phyloP scores from a whole-genome alignment of 495 filamentous ascomycete genomes.

The Schizothecium vesticola region DNA sequence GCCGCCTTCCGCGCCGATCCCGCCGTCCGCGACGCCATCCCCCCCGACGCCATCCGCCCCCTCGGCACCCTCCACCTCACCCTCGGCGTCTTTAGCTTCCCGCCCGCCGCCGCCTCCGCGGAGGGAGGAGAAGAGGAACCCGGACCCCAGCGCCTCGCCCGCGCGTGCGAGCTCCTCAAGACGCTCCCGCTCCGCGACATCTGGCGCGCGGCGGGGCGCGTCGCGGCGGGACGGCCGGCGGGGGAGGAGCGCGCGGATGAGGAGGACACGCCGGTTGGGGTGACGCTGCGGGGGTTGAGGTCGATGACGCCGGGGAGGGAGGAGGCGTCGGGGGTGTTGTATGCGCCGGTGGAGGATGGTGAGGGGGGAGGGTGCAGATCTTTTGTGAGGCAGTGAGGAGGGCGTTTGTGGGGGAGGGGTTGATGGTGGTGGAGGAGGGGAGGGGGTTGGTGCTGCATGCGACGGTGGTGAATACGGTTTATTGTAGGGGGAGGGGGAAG shows the following conservation, averaged over 20 bases:
- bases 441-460: constrained; percentile 75
- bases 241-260: neutral
- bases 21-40: constrained; percentile 33
- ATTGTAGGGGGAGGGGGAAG: constrained; percentile 42
- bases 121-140: neutral
- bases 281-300: constrained; percentile 45
- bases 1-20: constrained; percentile 52
- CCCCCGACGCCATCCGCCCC: constrained; percentile 64
- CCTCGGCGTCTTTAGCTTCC: constrained; percentile 78
- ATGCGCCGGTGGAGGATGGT: constrained; percentile 48
- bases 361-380: constrained; percentile 43
- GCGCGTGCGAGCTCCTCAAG: constrained; percentile 52
- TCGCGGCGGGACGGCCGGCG: neutral
- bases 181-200: constrained; percentile 49
- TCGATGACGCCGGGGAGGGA: constrained; percentile 39
- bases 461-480: constrained; percentile 84
- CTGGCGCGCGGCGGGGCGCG: constrained; percentile 26
- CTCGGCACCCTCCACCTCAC: constrained; percentile 80
- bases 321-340: constrained; percentile 37
- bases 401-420: constrained; percentile 55
- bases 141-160: constrained; percentile 35
- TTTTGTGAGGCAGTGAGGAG: constrained; percentile 61
- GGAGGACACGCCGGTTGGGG: constrained; percentile 16
- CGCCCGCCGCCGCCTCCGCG: constrained; percentile 29
- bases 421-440: constrained; percentile 57